Base-by-base conservation (phyloP, 192 early-diverging fungal genomes). In the Backusella luteola region DNA sequence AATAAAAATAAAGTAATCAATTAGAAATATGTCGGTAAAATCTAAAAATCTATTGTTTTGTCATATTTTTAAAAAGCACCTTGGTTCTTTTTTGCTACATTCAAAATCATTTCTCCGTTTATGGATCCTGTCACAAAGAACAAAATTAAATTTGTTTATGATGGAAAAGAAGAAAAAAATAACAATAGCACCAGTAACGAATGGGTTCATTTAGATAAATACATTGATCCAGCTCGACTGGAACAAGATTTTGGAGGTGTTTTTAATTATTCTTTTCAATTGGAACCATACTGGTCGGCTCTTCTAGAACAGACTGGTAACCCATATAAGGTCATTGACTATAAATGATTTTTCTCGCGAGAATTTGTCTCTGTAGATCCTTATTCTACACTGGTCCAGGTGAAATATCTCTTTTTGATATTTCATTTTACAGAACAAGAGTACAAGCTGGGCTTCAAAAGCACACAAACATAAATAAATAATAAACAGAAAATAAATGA, bases 81-180 rank as follows among this genome's bases (percentile, higher is more conserved):
- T 52, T 94, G 91, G 92, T 91, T 95, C 78, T 92, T 97, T 80
- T 90, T 89, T 80, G 90, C 87, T 8, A 93, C 95, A 76, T 95
- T 93, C 81, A 93, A 88, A 80, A 53, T 95, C 29, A 87, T 98
- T 32, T 89, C 91, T 44, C 94, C 95, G 8, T 96, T 96, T 76
- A 89, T 98, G 71, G 95, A 98, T 81, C 95, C 94, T 3, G 91
- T 96, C 63, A 98, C 96, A 46, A 89, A 89, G 53, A 79, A 83
- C 14, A 98, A 98, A 80, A 91, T 98, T 72, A 89, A 94, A 35
- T 94, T 98, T 81, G 91, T 93, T 23, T 85, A 93, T 70, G 85
- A 89, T 38, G 79, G 77, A 29, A 74, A 71, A 2, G 44, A 34
- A 12, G 74, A 82, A 32, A 36, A 36, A 39, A 38, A 35, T n/a